Evolutionary conservation across 495 filamentous ascomycete genomes (phyloP), one percentile per base, ranked within the genome.

Genomic region (Penicillium coffeae): DNA sequence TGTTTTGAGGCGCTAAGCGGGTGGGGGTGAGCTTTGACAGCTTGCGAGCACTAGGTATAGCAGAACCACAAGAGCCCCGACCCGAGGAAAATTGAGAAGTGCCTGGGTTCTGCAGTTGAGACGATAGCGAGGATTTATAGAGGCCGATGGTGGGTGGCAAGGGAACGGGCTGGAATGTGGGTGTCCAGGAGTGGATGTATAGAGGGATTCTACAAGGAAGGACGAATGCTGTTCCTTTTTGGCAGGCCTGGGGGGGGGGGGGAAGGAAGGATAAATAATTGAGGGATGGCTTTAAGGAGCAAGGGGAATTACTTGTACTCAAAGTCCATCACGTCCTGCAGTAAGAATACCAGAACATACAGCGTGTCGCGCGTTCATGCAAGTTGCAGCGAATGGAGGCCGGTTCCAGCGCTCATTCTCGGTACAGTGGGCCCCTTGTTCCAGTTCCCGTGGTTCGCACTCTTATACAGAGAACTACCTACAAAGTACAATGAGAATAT

Each of bases 1-100:
- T 64, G 60, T 64, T 64, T 64, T 64, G 60, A 52, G 46, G 21
- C 55, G 50, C 59, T 52, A 60, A 64, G 58, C 59, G 60, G 58
- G 51, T n/a, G 56, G 38, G 38, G 15, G 42, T 30, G 25, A 30
- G 25, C 25, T 30, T 5, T 30, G 25, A 30, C 25, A 30, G 25
- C 10, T 5, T 30, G 25, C 5, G 25, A 30, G 48, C 48, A 38
- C 44, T 50, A 45, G 20, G 47, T 7, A 15, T 37, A 14, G 36
- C 44, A 10, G 19, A 32, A 45, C 18, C 32, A 42, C 8, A 30
- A 30, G 10, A 4, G 25, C 25, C 25, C 25, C 25, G 25, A 10
- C 25, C 10, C 10, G 10, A 30, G 25, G 10, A 30, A 10, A 10
- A 30, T 30, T 30, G 25, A 5, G 25, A 10, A 30, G 25, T 4